A percentile compares a stretch with the other conserved stretches of the same genome.
Evolutionary conservation across 805 yeast species (phyloP).

Genomic region (Zygoascus flipseniorum): DNA sequence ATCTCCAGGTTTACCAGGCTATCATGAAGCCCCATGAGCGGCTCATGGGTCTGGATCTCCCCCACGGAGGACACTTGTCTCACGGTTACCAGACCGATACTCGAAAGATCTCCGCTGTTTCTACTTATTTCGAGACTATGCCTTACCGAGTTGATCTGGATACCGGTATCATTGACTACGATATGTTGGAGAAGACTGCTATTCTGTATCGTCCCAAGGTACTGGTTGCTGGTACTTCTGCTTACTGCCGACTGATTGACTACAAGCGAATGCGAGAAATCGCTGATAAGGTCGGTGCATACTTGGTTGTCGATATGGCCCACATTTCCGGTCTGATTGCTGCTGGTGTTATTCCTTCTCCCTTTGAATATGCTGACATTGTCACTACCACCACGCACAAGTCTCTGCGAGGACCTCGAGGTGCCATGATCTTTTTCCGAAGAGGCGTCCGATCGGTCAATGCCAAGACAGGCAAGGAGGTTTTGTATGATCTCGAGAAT

Average conservation of each 20-base stretch:
- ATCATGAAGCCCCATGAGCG: constrained; percentile 92
- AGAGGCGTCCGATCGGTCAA: constrained; percentile 83
- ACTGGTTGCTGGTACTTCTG: constrained; percentile 96
- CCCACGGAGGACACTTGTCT: constrained; percentile 98
- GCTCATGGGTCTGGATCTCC: constrained; percentile 95
- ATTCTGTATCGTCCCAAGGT: constrained; percentile 90
- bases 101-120: constrained; percentile 89
- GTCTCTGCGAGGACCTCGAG: constrained; percentile 98
- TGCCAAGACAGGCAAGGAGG: constrained; percentile 87
- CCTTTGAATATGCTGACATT: constrained; percentile 93
- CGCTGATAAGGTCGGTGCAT: constrained; percentile 96
- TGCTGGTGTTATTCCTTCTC: constrained; percentile 92
- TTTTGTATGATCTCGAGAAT: constrained; percentile 83
- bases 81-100: constrained; percentile 97
- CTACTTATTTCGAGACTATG: constrained; percentile 97
- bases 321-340: constrained; percentile 95
- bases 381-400: constrained; percentile 99
- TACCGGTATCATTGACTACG: constrained; percentile 95
- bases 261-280: constrained; percentile 93
- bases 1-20: constrained; percentile 93
- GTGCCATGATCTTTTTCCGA: constrained; percentile 99
- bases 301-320: constrained; percentile 95
- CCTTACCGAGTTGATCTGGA: constrained; percentile 90
- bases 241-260: constrained; percentile 93
- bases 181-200: constrained; percentile 86